Conservation (phyloP, 495 filamentous ascomycete species). For the Entonaema liquescens region DNA sequence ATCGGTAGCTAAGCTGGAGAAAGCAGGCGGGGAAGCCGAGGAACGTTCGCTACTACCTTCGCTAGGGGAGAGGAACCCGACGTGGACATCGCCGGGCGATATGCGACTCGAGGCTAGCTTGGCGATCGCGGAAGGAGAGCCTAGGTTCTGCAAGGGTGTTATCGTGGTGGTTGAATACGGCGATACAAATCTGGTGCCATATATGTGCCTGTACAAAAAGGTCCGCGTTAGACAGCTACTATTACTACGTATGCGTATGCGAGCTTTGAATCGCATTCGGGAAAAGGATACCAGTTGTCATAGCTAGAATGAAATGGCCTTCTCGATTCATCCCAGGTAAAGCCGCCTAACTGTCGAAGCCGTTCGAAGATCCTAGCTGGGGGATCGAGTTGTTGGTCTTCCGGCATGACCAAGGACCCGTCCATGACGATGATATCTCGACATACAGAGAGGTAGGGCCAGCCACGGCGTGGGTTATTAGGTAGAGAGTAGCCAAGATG, state of each 20-base stretch:
- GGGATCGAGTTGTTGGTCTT: conserved; percentile 72
- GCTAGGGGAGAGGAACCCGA: conserved; percentile 42
- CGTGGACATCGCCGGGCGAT: conserved; percentile 47
- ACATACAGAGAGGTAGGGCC: conserved; percentile 38
- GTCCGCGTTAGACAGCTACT: conserved; percentile 31
- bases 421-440: conserved; percentile 60
- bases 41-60: conserved; percentile 53
- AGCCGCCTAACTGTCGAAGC: conserved; percentile 74
- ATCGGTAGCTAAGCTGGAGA: conserved; percentile 41
- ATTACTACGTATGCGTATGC: conserved; percentile 14
- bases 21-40: conserved; percentile 44
- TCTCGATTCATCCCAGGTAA: conserved; percentile 75
- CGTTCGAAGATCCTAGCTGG: conserved; percentile 77
- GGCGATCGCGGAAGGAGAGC: conserved; percentile 45
- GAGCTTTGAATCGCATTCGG: conserved; percentile 19
- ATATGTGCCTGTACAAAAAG: conserved; percentile 53
- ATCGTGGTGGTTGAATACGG: conserved; percentile 47
- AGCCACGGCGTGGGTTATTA: conserved; percentile 30
- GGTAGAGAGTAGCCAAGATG: conserved; percentile 38
- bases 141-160: conserved; percentile 38
- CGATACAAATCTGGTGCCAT: conserved; percentile 58
- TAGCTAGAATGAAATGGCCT: conserved; percentile 84
- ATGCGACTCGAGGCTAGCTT: conserved; percentile 46
- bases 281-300: conserved; percentile 67
- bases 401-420: conserved; percentile 56